Conservation (phyloP, 768 basidiomycete genomes). For the Mycena amicta region DNA sequence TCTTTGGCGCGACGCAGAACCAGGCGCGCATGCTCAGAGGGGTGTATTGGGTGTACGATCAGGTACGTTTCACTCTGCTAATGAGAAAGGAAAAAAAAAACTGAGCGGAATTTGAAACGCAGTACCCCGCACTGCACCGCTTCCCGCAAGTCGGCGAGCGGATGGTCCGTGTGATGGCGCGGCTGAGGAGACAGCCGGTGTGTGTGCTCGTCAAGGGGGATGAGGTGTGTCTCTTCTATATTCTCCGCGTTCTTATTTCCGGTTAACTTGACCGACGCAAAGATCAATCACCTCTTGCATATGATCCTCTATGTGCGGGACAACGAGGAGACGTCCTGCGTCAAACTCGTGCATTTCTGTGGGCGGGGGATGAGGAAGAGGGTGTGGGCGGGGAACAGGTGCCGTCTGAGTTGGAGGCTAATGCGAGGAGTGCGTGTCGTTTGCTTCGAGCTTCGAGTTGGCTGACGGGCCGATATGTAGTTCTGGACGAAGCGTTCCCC, state of each 20-base stretch:
- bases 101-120: constrained; percentile 18
- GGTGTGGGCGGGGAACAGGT: constrained; percentile 28
- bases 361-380: constrained; percentile 40
- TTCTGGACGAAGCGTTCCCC: constrained; percentile 55
- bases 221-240: constrained; percentile 33
- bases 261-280: too few relatives aligned
- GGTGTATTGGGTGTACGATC: constrained; percentile 64
- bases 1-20: constrained; percentile 55
- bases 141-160: constrained; percentile 41
- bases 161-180: constrained; percentile 48
- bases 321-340: constrained; percentile 70
- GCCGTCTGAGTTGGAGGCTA: constrained; percentile 75
- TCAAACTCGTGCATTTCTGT: constrained; percentile 72
- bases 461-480: too few relatives aligned
- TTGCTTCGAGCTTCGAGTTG: too few relatives aligned
- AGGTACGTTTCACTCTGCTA: not conserved
- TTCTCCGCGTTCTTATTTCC: too few relatives aligned
- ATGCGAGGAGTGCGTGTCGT: constrained; percentile 59
- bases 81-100: too few relatives aligned
- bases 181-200: constrained; percentile 53
- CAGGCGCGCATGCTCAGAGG: constrained; percentile 56
- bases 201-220: constrained; percentile 66
- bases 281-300: constrained; percentile 70
- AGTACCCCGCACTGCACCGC: constrained; percentile 50
- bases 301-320: constrained; percentile 66